Evolutionary conservation across 2,329 filamentous ascomycete species (phyloP), one percentile per base, ranked within the genome.

Genomic region (Davidsoniella virescens): DNA sequence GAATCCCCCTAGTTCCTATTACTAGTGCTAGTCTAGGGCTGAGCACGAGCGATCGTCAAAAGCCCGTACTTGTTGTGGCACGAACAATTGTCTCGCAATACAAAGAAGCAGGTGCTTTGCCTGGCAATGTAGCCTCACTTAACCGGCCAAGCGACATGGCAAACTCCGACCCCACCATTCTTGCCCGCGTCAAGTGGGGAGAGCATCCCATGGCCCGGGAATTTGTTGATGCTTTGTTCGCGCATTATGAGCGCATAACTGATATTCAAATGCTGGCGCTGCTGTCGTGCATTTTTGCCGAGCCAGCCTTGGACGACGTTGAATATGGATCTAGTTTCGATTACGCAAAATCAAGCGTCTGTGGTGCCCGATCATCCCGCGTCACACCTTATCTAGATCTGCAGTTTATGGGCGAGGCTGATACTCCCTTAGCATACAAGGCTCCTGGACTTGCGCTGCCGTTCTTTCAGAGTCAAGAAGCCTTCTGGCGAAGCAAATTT

Each of bases 201-300:
- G 65, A 70, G 45, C 79, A 81, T 57, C 80, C 80, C 3, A 64
- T 83, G 44, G 80, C 78, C 1, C 71, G 69, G 53, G 67, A 70
- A n/a, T 69, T 82, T 38, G 76, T 83, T 50, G 62, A 66, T 54
- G 72, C 80, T 51, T 63, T 83, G n/a, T 80, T 83, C 56, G 64
- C 69, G 23, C 70, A 82, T 58, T 84, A 76, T 58, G 79, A 82
- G 60, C 69, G 64, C 48, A 66, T 71, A 26, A 76, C 72, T 5
- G 79, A 84, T 54, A 64, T 82, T 10, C 80, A 84, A 60, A 84
- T 84, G 80, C 60, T 84, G 49, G 80, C 79, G 7, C 82, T 83
- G 77, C 67, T 84, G 25, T 80, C 79, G 1, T 83, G 80, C 60
- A 73, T 83, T 52, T 82, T 84, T 59, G 76, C 50, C 2, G 51